Evolutionary conservation across 768 basidiomycete species (phyloP), one percentile per base, ranked within the genome.

Genomic region (Clavaria fumosa): DNA sequence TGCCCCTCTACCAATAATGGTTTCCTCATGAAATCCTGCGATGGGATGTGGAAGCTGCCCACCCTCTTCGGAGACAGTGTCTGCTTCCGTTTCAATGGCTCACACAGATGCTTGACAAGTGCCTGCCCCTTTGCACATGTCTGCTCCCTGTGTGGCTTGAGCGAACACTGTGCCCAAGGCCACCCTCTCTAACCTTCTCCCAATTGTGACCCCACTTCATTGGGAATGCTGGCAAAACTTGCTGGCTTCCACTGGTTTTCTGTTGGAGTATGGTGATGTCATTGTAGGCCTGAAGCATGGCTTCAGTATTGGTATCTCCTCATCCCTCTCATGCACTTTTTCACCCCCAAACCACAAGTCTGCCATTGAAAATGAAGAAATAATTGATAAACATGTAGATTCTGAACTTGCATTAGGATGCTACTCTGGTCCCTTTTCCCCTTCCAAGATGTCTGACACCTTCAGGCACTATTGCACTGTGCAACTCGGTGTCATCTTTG

Each of bases 351-450:
- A 39, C 20, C 38, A 39, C 26, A 38, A 4, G 4, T 38, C n/a
- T 14, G 35, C 35, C 9, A 20, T 37, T 31, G 35, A 32, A 4
- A 23, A 49, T 33, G 9, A n/a, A 2, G 15, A 9, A 1, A 44
- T 47, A 27, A 24, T 49, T 12, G 24, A 41, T 4, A 21, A 27
- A 4, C 43, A 44, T 35, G 24, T 50, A 11, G 6, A 2, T 1
- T 42, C 43, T 7, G 49, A 50, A 30, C 28, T 46, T 18, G 34
- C 20, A 2, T 42, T 35, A 0, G 21, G 41, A 9, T 23, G 47
- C 1, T 46, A 49, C 39, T 41, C 39, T 15, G 47, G 47, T 4
- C 47, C 49, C 3, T 52, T 36, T 31, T n/a, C n/a, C n/a, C n/a
- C n/a, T n/a, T n/a, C n/a, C n/a, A n/a, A n/a, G n/a, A n/a, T n/a